Evolutionary conservation across 2,329 filamentous ascomycete species (phyloP).

Genomic region (Monosporascus sp.): DNA sequence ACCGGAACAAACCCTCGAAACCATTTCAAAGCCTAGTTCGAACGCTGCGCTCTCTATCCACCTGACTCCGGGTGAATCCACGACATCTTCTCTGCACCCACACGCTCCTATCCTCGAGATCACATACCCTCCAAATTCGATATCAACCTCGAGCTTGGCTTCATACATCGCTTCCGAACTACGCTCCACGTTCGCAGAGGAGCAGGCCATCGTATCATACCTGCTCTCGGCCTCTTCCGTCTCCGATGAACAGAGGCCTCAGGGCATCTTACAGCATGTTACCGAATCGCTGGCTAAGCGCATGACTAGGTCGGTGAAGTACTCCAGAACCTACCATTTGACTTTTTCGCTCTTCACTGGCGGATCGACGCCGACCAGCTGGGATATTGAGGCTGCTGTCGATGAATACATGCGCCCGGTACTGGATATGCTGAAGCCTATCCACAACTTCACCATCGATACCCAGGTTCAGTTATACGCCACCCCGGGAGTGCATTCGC

Average conservation of each 20-base stretch:
- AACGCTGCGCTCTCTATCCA: slow-evolving; percentile 64
- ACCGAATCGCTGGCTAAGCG: slow-evolving; percentile 59
- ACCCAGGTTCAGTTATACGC: slow-evolving; percentile 96
- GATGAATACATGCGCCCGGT: slow-evolving; percentile 77
- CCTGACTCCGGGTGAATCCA: slow-evolving; percentile 57
- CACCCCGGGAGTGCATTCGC: slow-evolving; percentile 54
- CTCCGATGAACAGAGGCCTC: slow-evolving; percentile 40
- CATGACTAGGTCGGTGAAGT: slow-evolving; percentile 80
- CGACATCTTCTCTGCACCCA: slow-evolving; percentile 59
- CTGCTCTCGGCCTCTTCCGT: slow-evolving; percentile 58
- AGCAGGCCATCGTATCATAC: slow-evolving; percentile 79
- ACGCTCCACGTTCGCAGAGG: slow-evolving; percentile 74
- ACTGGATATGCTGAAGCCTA: slow-evolving; percentile 69
- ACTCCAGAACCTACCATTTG: slow-evolving; percentile 88
- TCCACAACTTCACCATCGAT: slow-evolving; percentile 94
- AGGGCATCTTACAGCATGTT: slow-evolving; percentile 44
- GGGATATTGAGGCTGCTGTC: slow-evolving; percentile 84
- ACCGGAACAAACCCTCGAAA: slow-evolving; percentile 31
- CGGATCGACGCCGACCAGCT: slow-evolving; percentile 70
- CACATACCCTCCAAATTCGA: slow-evolving; percentile 65
- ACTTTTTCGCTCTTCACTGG: slow-evolving; percentile 94
- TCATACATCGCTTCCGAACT: slow-evolving; percentile 75
- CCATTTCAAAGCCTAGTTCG: slow-evolving; percentile 23
- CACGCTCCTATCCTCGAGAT: slow-evolving; percentile 71
- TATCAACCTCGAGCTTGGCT: slow-evolving; percentile 65